Evolutionary conservation across 176 grass and related monocot genomes (phyloP).

Genomic region (Secale cereale): DNA sequence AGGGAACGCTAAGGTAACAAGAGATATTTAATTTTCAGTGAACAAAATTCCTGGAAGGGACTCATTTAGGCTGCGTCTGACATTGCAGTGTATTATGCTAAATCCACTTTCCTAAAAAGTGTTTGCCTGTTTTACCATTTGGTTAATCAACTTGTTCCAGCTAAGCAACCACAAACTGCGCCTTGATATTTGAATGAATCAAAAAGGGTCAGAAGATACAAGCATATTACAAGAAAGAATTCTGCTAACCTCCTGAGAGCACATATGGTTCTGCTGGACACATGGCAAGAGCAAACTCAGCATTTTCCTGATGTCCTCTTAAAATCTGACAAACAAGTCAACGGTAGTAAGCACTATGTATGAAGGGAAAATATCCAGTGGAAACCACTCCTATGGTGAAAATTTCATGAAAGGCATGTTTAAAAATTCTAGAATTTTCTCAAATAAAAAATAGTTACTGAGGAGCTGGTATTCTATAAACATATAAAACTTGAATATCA

Average conservation of each 20-base stretch:
- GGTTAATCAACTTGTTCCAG: not conserved
- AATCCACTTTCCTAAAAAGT: not conserved
- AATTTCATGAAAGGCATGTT: not conserved
- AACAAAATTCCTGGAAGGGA: not conserved
- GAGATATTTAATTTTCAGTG: not conserved
- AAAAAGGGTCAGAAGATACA: not conserved
- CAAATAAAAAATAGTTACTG: not conserved
- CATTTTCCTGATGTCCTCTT: constrained; percentile 88
- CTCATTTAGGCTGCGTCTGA: not conserved
- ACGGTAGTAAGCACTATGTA: constrained; percentile 17
- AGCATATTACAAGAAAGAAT: not conserved
- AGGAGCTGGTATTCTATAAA: not conserved
- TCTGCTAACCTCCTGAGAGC: constrained; percentile 76
- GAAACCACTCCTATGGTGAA: not conserved
- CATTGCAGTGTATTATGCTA: not conserved
- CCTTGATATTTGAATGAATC: not conserved
- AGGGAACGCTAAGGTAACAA: not conserved
- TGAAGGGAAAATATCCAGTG: not conserved
- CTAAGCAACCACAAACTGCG: not conserved
- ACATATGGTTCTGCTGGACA: constrained; percentile 89
- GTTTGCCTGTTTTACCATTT: not conserved
- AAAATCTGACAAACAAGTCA: constrained; percentile 60
- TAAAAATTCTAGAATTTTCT: not conserved
- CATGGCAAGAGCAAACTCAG: constrained; percentile 92
- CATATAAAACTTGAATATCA: not conserved